Evolutionary conservation across 2,329 filamentous ascomycete genomes (phyloP).

Genomic region (Arachnopeziza araneosa): DNA sequence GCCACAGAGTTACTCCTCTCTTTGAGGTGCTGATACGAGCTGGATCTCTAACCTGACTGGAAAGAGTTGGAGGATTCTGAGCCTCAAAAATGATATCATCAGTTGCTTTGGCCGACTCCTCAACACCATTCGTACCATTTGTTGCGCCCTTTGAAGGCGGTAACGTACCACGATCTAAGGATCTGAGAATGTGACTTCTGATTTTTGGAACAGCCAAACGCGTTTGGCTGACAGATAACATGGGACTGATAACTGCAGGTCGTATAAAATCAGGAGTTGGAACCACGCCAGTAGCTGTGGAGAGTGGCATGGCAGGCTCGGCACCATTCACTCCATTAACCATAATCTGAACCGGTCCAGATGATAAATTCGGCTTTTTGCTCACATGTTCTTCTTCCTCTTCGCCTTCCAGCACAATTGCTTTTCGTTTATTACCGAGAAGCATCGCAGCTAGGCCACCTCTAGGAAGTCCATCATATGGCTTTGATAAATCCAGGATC

Average conservation of each 20-base stretch:
- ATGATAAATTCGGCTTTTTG: conserved; percentile 53
- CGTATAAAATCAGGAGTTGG: conserved; percentile 78
- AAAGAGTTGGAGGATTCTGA: conserved; percentile 65
- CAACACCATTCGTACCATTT: conserved; percentile 34
- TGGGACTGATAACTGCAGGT: conserved; percentile 79
- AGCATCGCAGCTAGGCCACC: conserved; percentile 82
- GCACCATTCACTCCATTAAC: conserved; percentile 72
- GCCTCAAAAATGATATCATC: conserved; percentile 82
- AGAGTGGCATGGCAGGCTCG: conserved; percentile 64
- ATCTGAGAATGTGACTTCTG: conserved; percentile 73
- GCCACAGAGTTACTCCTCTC: conserved; percentile 78
- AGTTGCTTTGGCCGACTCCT: conserved; percentile 57
- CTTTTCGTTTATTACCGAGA: conserved; percentile 89
- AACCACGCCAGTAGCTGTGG: conserved; percentile 53
- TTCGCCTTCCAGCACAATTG: conserved; percentile 65
- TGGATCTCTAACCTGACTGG: conserved; percentile 66
- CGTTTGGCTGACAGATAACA: conserved; percentile 74
- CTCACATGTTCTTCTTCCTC: conserved; percentile 58
- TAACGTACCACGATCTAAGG: conserved; percentile 63
- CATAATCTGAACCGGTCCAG: conserved; percentile 69
- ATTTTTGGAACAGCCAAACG: conserved; percentile 85
- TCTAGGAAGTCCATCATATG: conserved; percentile 86
- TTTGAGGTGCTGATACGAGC: conserved; percentile 78
- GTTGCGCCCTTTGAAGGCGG: conserved; percentile 28
- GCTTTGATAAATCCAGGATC: conserved; percentile 84